Evolutionary conservation across 306 rosid genomes (phyloP).

Genomic region (Sindora glabra): DNA sequence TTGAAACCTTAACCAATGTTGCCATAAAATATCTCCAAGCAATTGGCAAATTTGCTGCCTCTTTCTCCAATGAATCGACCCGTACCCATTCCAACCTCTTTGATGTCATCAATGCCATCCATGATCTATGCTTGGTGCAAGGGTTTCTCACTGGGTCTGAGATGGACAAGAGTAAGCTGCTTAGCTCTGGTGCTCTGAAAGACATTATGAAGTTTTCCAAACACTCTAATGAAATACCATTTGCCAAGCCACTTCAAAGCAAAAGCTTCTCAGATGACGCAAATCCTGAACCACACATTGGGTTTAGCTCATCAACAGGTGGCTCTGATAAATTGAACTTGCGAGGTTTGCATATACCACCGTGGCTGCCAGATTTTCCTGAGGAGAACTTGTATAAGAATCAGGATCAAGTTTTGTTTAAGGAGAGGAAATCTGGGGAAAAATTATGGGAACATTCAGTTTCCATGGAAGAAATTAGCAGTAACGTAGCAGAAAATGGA

Average conservation of each 20-base stretch:
- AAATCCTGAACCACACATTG: conserved; percentile 1
- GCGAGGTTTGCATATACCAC: conserved; percentile 38
- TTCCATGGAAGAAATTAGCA: neutral
- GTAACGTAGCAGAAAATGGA: neutral
- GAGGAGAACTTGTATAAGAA: conserved; percentile 8
- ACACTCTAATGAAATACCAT: conserved; percentile 31
- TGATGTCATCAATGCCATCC: conserved; percentile 58
- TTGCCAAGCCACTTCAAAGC: conserved; percentile 39
- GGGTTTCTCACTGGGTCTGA: conserved; percentile 48
- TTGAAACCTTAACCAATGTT: conserved; percentile 51
- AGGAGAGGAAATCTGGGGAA: conserved; percentile 46
- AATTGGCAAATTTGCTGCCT: conserved; percentile 36
- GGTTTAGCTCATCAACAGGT: neutral
- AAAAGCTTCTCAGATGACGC: neutral
- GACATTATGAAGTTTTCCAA: conserved; percentile 37
- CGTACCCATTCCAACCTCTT: conserved; percentile 54
- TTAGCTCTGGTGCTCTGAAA: conserved; percentile 35
- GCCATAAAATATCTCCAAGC: conserved; percentile 37
- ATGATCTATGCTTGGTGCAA: conserved; percentile 29
- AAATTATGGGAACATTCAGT: conserved; percentile 50
- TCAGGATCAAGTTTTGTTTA: neutral
- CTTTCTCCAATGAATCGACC: conserved; percentile 35
- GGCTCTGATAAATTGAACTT: neutral
- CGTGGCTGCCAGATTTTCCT: conserved; percentile 67
- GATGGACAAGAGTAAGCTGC: conserved; percentile 19